Percentiles rank a stretch among this genome's conserved stretches.
phyloP scores from a whole-genome alignment of 345 rosid species.

The Citrus inodora region DNA sequence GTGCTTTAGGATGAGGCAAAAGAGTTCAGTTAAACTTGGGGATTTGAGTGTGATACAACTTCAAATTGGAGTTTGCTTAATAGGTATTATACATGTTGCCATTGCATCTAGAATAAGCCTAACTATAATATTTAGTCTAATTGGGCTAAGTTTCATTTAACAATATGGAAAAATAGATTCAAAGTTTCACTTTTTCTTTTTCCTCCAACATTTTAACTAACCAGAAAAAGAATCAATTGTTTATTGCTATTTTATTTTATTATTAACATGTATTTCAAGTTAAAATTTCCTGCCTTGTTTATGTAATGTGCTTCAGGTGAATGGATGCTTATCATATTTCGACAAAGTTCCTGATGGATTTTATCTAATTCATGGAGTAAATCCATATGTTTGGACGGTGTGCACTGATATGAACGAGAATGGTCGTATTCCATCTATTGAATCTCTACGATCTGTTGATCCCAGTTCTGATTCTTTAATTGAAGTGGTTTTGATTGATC shows the following conservation, averaged over 20 bases:
- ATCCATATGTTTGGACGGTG: conserved; percentile 86
- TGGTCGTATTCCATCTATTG: conserved; percentile 92
- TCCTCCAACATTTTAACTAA: neutral
- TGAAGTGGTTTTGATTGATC: conserved; percentile 83
- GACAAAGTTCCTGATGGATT: conserved; percentile 98
- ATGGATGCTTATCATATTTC: conserved; percentile 88
- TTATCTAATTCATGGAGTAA: conserved; percentile 82
- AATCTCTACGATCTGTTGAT: conserved; percentile 74
- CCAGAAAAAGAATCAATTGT: neutral
- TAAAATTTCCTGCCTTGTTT: conserved; percentile 15
- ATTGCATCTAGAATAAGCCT: neutral
- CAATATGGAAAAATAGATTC: neutral
- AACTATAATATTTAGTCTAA: neutral
- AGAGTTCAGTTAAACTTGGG: neutral
- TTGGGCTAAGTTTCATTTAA: neutral
- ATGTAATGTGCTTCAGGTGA: conserved; percentile 59
- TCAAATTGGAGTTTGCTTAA: neutral
- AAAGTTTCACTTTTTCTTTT: neutral
- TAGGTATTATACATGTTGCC: neutral
- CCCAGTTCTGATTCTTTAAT: conserved; percentile 53
- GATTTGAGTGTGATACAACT: neutral
- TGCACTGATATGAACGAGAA: conserved; percentile 81
- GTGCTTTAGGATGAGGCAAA: neutral
- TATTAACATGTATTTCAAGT: neutral
- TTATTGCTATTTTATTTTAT: neutral